These are phyloP conservation scores for Penicillium pulvis DNA, from an alignment of 495 filamentous ascomycete genomes.

Conservation along the genomic window DNA sequence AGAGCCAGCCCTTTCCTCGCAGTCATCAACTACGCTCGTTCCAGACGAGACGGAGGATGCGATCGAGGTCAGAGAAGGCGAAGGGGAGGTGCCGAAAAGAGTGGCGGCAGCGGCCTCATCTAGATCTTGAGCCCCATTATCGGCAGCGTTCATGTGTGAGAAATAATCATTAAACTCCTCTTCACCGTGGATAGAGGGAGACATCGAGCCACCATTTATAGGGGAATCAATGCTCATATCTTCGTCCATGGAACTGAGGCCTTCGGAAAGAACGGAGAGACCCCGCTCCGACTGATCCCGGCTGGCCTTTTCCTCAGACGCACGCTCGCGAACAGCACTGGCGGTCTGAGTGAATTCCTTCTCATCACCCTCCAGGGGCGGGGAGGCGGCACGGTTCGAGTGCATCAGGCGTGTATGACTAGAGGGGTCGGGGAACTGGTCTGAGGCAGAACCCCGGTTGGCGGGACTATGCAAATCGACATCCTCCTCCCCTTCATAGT, in stretches of 20 bases:
- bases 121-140: conserved; percentile 29
- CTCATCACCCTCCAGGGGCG: conserved; percentile 92
- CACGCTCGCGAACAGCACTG: conserved; percentile 78
- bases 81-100: conserved; percentile 49
- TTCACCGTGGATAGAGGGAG: conserved; percentile 34
- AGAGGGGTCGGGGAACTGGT: conserved; percentile 32
- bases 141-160: conserved; percentile 34
- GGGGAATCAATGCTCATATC: conserved; percentile 35
- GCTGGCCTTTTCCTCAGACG: conserved; percentile 53
- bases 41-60: conserved; percentile 53
- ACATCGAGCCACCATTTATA: conserved; percentile 39
- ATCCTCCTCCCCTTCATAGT: conserved; percentile 72
- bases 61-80: conserved; percentile 48
- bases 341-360: conserved; percentile 96
- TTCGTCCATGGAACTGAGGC: conserved; percentile 36
- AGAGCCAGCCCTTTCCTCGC: conserved; percentile 24
- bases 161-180: conserved; percentile 46
- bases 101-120: conserved; percentile 42
- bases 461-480: conserved; percentile 45
- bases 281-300: conserved; percentile 30
- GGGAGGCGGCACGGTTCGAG: conserved; percentile 72
- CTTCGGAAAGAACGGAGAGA: conserved; percentile 40
- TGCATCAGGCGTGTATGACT: conserved; percentile 52
- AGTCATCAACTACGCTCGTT: conserved; percentile 41
- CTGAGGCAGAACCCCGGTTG: conserved; percentile 55